Evolutionary conservation across 768 basidiomycete species (phyloP).

Genomic region (Lactarius akahatsu): DNA sequence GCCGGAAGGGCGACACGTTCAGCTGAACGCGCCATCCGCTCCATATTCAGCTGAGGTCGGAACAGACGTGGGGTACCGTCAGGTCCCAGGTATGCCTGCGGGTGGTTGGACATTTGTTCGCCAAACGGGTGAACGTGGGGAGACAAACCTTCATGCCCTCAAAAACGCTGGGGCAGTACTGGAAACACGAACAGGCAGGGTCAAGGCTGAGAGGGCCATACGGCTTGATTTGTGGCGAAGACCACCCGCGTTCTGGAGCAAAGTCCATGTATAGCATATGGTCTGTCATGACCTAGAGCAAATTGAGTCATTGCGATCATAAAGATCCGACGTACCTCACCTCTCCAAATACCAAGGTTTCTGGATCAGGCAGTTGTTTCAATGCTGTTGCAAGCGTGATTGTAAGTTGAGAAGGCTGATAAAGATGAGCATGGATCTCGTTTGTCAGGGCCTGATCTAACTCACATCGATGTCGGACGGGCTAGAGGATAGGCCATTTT

Average conservation of each 20-base stretch:
- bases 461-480: conserved; percentile 27
- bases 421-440: background rate
- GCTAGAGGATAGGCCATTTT: conserved; percentile 20
- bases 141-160: conserved; percentile 66
- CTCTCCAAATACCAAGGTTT: conserved; percentile 56
- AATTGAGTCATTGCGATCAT: background rate
- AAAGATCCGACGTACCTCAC: conserved; percentile 36
- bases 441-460: background rate
- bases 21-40: conserved; percentile 66
- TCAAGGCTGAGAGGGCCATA: conserved; percentile 61
- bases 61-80: conserved; percentile 76
- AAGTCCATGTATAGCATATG: conserved; percentile 76
- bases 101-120: background rate
- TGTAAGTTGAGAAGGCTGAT: conserved; percentile 55
- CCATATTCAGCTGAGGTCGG: conserved; percentile 84
- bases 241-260: conserved; percentile 65
- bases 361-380: conserved; percentile 51
- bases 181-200: conserved; percentile 54
- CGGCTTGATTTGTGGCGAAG: conserved; percentile 68
- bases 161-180: conserved; percentile 60
- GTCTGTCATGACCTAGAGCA: conserved; percentile 57
- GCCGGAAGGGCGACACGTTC: conserved; percentile 74
- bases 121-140: background rate
- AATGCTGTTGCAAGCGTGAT: conserved; percentile 46
- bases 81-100: conserved; percentile 66